Evolutionary conservation across 2,329 filamentous ascomycete genomes (phyloP).

Genomic region (Helicocarpus griseus): DNA sequence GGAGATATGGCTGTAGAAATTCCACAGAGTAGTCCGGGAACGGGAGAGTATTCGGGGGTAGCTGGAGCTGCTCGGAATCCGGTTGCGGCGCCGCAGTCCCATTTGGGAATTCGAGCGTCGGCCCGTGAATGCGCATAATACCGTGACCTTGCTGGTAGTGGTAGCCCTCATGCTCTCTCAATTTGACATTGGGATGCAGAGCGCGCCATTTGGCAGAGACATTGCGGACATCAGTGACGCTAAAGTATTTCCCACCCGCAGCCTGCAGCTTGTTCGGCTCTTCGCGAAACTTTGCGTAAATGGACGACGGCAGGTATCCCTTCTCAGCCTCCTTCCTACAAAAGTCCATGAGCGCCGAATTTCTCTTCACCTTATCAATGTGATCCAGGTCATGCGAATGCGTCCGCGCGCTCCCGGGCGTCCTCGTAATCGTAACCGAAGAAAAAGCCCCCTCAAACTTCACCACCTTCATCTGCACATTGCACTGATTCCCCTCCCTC

Average conservation of each 20-base stretch:
- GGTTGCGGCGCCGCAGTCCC: not conserved
- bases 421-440: conserved; percentile 34
- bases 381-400: conserved; percentile 40
- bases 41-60: conserved; percentile 31
- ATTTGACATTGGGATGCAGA: conserved; percentile 33
- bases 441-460: conserved; percentile 34
- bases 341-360: conserved; percentile 39
- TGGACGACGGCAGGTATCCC: conserved; percentile 39
- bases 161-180: conserved; percentile 38
- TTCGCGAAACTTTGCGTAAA: conserved; percentile 39
- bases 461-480: conserved; percentile 40
- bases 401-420: conserved; percentile 29
- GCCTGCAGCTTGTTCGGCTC: conserved; percentile 35
- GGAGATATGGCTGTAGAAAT: conserved; percentile 45
- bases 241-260: conserved; percentile 37
- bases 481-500: conserved; percentile 37
- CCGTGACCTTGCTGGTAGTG: conserved; percentile 35
- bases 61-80: conserved; percentile 1
- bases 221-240: conserved; percentile 39
- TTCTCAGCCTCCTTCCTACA: conserved; percentile 36
- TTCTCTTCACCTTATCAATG: conserved; percentile 39
- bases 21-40: conserved; percentile 37
- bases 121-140: conserved; percentile 25
- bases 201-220: conserved; percentile 40
- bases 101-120: conserved; percentile 10